These are phyloP conservation scores for Arthrobotrys sphaeroides DNA, from an alignment of 2,329 filamentous ascomycete genomes.

Conservation along the genomic window DNA sequence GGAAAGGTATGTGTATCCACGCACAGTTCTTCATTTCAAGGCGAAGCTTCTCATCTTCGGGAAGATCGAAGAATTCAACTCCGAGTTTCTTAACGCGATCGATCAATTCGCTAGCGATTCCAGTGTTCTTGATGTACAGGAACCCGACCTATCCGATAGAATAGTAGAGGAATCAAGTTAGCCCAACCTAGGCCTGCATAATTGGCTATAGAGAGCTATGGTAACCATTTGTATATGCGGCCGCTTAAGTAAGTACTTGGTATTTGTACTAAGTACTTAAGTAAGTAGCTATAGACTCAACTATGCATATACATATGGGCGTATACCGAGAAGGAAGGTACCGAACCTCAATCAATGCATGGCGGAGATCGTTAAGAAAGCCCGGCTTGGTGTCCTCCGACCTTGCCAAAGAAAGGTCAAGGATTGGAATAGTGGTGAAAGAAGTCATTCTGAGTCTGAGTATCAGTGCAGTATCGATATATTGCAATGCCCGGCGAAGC, in stretches of 20 bases:
- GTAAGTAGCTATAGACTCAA: too few relatives aligned
- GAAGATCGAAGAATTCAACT: slow-evolving; percentile 78
- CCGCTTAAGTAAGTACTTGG: too few relatives aligned
- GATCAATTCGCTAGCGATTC: slow-evolving; percentile 73
- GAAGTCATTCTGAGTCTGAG: slow-evolving; percentile 61
- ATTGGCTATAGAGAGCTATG: neutral
- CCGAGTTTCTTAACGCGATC: slow-evolving; percentile 73
- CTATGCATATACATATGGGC: neutral
- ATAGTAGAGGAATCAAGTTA: neutral
- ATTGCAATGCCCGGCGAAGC: neutral
- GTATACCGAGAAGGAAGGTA: slow-evolving; percentile 8
- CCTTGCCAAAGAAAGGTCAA: slow-evolving; percentile 76
- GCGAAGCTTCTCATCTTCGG: slow-evolving; percentile 75
- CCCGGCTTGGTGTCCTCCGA: slow-evolving; percentile 73
- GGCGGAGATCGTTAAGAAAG: slow-evolving; percentile 76
- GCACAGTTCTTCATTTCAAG: slow-evolving; percentile 59
- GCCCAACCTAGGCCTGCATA: neutral
- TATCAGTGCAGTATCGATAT: neutral
- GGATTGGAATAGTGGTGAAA: slow-evolving; percentile 79
- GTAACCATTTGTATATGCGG: too few relatives aligned
- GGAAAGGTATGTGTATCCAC: neutral
- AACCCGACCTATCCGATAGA: slow-evolving; percentile 72
- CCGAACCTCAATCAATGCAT: slow-evolving; percentile 74
- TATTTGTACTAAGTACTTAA: too few relatives aligned
- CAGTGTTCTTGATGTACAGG: slow-evolving; percentile 82